phyloP scores from a whole-genome alignment of 352 stramenopile species.

The Phytophthora kernoviae region DNA sequence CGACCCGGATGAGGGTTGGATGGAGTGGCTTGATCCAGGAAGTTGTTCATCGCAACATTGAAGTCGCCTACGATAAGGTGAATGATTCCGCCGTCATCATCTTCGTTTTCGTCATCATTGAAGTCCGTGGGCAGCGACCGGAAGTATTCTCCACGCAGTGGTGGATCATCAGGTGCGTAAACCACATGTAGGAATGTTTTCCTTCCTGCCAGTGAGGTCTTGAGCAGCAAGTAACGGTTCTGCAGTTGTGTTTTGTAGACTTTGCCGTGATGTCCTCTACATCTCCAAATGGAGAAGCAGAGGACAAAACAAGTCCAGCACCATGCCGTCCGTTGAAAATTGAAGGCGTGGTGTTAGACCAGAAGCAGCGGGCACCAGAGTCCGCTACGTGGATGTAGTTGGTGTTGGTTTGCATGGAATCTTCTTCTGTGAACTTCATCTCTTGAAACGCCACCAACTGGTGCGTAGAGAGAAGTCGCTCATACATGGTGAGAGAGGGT shows the following conservation, averaged over 20 bases:
- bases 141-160: not conserved
- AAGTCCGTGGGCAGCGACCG: conserved; percentile 1
- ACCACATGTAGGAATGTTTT: conserved; percentile 10
- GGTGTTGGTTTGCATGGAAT: conserved; percentile 17
- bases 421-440: conserved; percentile 11
- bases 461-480: conserved; percentile 12
- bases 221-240: conserved; percentile 23
- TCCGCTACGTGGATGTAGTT: conserved; percentile 3
- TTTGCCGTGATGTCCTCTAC: conserved; percentile 9
- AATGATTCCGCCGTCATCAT: not conserved
- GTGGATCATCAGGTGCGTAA: conserved; percentile 16
- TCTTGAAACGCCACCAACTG: conserved; percentile 12
- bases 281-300: conserved; percentile 9
- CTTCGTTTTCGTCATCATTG: not conserved
- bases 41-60: conserved; percentile 3
- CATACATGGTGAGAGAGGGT: not conserved
- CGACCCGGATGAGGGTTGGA: not conserved
- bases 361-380: conserved; percentile 21
- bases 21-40: not conserved
- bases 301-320: conserved; percentile 13
- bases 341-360: conserved; percentile 12
- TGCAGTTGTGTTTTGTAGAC: conserved; percentile 6
- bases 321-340: conserved; percentile 16
- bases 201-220: not conserved
- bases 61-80: conserved; percentile 8